A percentile compares a stretch with the other conserved stretches of the same genome.
phyloP scores from a whole-genome alignment of 768 basidiomycete species.

The Strobilomyces echinocephalus region DNA sequence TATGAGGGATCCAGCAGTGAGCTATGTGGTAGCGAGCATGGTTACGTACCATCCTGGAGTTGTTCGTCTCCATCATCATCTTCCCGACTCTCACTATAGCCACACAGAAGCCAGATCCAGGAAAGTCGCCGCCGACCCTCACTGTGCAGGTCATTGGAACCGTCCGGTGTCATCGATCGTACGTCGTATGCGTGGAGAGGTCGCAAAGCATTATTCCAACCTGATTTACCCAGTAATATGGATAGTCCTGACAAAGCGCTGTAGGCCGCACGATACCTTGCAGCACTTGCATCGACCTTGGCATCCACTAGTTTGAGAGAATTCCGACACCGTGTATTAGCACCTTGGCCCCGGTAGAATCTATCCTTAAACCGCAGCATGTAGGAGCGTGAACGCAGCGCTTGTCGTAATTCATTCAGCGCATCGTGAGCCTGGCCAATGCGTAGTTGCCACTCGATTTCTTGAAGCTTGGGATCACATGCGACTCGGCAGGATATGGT shows the following conservation, averaged over 20 bases:
- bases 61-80: neutral
- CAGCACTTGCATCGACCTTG: neutral
- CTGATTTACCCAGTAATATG: neutral
- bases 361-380: neutral
- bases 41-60: neutral
- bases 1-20: neutral
- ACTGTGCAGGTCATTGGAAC: neutral
- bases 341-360: neutral
- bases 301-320: neutral
- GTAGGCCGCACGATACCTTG: neutral
- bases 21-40: neutral
- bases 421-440: neutral
- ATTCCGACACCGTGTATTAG: neutral
- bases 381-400: neutral
- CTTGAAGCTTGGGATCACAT: neutral
- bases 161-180: neutral
- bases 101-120: neutral
- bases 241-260: neutral
- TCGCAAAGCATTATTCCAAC: neutral
- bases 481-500: neutral
- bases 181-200: neutral
- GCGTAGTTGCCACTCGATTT: conserved; percentile 1
- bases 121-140: neutral
- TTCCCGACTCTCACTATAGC: neutral
- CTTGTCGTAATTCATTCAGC: neutral